These are phyloP conservation scores for Boletus reticuloceps DNA, from an alignment of 768 basidiomycete genomes.

Conservation along the genomic window DNA sequence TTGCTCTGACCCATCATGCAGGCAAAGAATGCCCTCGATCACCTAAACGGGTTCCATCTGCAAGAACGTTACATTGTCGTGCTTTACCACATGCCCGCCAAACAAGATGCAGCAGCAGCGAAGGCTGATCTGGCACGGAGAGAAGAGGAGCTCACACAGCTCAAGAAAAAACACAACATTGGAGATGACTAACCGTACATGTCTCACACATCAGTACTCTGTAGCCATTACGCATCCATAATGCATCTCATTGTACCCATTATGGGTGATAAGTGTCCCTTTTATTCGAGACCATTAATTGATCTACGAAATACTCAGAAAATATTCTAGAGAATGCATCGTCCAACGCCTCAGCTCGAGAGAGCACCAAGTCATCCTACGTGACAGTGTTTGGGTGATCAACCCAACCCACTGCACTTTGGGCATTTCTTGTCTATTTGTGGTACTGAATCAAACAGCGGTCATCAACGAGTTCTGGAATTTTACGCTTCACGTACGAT, in stretches of 20 bases:
- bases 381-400: conserved; percentile 7
- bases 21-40: conserved; percentile 96
- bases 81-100: conserved; percentile 96
- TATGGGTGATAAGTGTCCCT: conserved; percentile 8
- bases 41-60: conserved; percentile 96
- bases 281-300: conserved; percentile 2
- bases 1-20: conserved; percentile 33
- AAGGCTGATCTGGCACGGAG: conserved; percentile 89
- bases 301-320: conserved; percentile 8
- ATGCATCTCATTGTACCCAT: conserved; percentile 1
- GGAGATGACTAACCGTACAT: conserved; percentile 58
- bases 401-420: conserved; percentile 22
- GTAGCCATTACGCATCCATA: conserved; percentile 2
- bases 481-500: conserved; percentile 38
- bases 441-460: conserved; percentile 40
- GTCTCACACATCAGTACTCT: conserved; percentile 10
- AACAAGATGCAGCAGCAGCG: conserved; percentile 89
- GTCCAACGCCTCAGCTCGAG: conserved; percentile 4
- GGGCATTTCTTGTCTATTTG: conserved; percentile 62
- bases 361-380: conserved; percentile 3
- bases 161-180: conserved; percentile 87
- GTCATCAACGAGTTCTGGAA: conserved; percentile 1
- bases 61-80: conserved; percentile 99
- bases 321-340: conserved; percentile 8
- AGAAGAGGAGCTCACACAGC: conserved; percentile 83